phyloP scores from a whole-genome alignment of 106 monocot genomes.

The Platanthera zijinensis region DNA sequence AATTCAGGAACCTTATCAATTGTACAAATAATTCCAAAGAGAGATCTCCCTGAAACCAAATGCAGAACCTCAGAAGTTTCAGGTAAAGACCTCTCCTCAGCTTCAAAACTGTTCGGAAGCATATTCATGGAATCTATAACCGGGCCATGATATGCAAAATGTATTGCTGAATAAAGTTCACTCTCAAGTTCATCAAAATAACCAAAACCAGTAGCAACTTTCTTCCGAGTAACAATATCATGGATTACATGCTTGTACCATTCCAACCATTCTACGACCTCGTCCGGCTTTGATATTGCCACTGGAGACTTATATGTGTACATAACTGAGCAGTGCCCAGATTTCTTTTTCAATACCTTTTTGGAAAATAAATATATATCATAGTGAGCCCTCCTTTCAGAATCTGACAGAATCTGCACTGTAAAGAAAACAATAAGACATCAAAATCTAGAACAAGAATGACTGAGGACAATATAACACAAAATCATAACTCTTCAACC shows the following conservation, averaged over 20 bases:
- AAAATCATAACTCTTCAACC: background rate
- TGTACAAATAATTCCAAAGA: conserved; percentile 66
- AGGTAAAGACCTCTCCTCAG: conserved; percentile 79
- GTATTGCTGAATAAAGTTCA: conserved; percentile 80
- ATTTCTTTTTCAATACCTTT: conserved; percentile 27
- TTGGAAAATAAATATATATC: conserved; percentile 53
- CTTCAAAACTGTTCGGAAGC: conserved; percentile 93
- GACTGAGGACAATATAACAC: background rate
- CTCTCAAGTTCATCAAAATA: conserved; percentile 65
- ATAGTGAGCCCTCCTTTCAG: conserved; percentile 70
- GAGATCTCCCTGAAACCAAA: conserved; percentile 85
- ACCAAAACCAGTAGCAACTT: conserved; percentile 44
- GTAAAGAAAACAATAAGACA: conserved; percentile 11
- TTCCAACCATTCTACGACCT: conserved; percentile 82
- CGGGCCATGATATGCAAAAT: conserved; percentile 87
- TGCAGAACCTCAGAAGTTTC: conserved; percentile 88
- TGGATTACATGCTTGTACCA: conserved; percentile 59
- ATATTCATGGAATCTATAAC: conserved; percentile 61
- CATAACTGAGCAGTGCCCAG: conserved; percentile 14
- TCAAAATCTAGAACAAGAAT: background rate
- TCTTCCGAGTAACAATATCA: conserved; percentile 57
- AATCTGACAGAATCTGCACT: conserved; percentile 89
- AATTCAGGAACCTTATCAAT: conserved; percentile 39
- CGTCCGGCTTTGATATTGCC: conserved; percentile 31
- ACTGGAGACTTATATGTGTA: conserved; percentile 33